Conservation (phyloP, 2,329 filamentous ascomycete species). For the Blumeriella jaapii region DNA sequence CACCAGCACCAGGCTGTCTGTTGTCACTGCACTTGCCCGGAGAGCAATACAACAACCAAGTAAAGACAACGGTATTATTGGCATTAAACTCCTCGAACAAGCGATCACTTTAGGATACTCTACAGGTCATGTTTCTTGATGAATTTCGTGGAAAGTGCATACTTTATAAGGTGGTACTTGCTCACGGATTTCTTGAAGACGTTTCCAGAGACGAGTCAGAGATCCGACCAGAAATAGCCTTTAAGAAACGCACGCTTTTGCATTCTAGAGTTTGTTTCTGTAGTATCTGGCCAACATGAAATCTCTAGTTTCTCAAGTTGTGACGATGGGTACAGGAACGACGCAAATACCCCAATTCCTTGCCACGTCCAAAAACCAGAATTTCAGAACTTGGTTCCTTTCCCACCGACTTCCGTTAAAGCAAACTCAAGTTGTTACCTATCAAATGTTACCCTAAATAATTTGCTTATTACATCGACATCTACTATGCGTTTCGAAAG, state of each 20-base stretch:
- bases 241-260: constrained; percentile 27
- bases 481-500: too few species aligned
- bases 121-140: constrained; percentile 33
- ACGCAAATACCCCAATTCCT: too few species aligned
- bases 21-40: constrained; percentile 27
- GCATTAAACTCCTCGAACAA: constrained; percentile 34
- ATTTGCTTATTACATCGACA: too few species aligned
- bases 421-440: too few species aligned
- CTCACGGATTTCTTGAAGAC: constrained; percentile 31
- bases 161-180: constrained; percentile 31
- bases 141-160: constrained; percentile 29
- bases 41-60: constrained; percentile 40
- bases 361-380: too few species aligned
- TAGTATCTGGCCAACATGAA: constrained; percentile 32
- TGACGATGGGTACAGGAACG: too few species aligned
- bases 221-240: constrained; percentile 33
- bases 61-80: constrained; percentile 31
- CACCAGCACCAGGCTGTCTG: constrained; percentile 27
- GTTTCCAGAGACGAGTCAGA: constrained; percentile 23
- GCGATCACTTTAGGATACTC: constrained; percentile 31
- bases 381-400: too few species aligned
- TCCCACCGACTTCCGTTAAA: too few species aligned
- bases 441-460: too few species aligned
- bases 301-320: constrained; percentile 25
- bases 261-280: constrained; percentile 29